phyloP scores from a whole-genome alignment of 306 rosid species.

The Quercus rubra region DNA sequence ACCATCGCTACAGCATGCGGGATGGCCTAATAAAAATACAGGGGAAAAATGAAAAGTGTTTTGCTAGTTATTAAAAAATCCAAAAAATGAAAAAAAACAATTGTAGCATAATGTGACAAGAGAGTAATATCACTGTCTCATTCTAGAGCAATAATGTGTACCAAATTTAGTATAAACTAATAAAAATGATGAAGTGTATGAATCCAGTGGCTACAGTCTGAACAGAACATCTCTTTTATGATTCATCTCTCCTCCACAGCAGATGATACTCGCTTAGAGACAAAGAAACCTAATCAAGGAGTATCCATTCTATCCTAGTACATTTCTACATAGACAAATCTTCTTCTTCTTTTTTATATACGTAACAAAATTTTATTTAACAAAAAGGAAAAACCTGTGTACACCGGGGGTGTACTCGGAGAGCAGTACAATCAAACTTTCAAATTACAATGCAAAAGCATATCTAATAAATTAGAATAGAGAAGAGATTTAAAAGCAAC shows the following conservation, averaged over 20 bases:
- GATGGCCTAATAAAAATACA: slow-evolving; percentile 62
- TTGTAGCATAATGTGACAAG: neutral
- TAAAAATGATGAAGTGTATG: neutral
- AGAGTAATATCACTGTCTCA: slow-evolving; percentile 16
- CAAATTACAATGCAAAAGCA: no score
- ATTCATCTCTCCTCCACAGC: neutral
- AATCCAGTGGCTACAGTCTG: neutral
- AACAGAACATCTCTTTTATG: neutral
- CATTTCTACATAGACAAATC: neutral
- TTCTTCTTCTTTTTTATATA: no score
- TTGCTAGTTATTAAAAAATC: slow-evolving; percentile 10
- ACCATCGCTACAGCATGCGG: slow-evolving; percentile 95
- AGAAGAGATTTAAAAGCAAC: no score
- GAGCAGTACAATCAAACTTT: no score
- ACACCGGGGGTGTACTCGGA: no score
- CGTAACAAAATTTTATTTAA: no score
- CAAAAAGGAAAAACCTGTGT: no score
- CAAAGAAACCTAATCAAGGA: neutral
- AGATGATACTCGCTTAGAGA: neutral
- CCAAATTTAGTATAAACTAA: neutral
- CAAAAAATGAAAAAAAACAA: neutral
- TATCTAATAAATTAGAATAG: no score
- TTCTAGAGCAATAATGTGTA: neutral
- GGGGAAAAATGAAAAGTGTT: neutral
- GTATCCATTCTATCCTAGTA: neutral